A percentile compares a stretch with the other conserved stretches of the same genome.
Conservation (phyloP, 106 monocot species). For the Alisma plantagoaquatica region DNA sequence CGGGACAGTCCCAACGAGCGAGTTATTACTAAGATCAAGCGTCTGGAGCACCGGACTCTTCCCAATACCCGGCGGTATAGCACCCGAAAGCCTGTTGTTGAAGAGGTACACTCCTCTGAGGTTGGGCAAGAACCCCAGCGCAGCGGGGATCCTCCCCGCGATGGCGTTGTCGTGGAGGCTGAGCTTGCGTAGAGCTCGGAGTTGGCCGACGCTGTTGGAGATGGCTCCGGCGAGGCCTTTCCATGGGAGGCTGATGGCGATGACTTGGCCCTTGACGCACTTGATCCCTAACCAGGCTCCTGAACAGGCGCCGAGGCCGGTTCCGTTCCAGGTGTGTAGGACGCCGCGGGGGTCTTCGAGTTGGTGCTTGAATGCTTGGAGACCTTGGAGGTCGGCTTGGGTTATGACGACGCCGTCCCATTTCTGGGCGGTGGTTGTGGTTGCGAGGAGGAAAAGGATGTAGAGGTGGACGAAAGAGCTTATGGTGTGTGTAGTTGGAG, state of each 20-base stretch:
- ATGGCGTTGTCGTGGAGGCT: conserved; percentile 75
- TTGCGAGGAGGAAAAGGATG: too few relatives aligned
- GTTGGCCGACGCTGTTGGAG: conserved; percentile 60
- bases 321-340: conserved; percentile 66
- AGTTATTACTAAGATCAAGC: conserved; percentile 63
- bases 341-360: conserved; percentile 45
- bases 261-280: conserved; percentile 64
- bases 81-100: conserved; percentile 65
- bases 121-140: conserved; percentile 44
- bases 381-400: conserved; percentile 63
- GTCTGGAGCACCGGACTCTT: conserved; percentile 36
- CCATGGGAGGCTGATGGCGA: conserved; percentile 79
- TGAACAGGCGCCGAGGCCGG: conserved; percentile 69
- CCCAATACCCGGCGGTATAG: conserved; percentile 53
- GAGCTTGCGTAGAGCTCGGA: conserved; percentile 50
- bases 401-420: conserved; percentile 58
- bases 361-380: conserved; percentile 58
- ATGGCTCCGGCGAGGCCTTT: conserved; percentile 41
- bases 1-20: conserved; percentile 41
- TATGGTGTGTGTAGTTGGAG: too few relatives aligned
- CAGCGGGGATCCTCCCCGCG: conserved; percentile 42
- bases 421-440: not conserved
- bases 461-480: too few relatives aligned
- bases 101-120: conserved; percentile 81
- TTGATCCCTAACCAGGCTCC: conserved; percentile 82